Percentiles rank a stretch among this genome's conserved stretches.
phyloP scores from a whole-genome alignment of 2,329 filamentous ascomycete species.

The Colletotrichum horii region DNA sequence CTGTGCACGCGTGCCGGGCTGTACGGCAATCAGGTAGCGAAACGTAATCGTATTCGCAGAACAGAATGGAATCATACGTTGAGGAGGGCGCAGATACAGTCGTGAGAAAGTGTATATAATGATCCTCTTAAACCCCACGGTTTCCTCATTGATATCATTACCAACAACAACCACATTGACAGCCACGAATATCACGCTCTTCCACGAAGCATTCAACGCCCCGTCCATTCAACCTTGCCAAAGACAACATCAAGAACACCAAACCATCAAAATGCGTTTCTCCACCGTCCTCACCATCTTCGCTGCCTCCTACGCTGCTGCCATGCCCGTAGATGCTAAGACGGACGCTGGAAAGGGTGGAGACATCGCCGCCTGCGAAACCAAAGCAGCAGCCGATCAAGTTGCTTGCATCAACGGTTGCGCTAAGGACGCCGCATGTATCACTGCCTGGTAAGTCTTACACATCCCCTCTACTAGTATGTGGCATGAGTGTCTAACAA shows the following conservation, averaged over 20 bases:
- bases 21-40: background rate
- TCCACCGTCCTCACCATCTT: constrained; percentile 12
- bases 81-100: background rate
- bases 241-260: background rate
- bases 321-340: background rate
- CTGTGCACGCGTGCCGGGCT: background rate
- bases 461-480: background rate
- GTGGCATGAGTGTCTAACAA: background rate
- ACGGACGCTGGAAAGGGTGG: background rate
- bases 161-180: background rate
- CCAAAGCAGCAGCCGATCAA: background rate
- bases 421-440: background rate
- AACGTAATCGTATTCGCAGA: constrained; percentile 5
- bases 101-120: background rate
- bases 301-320: background rate
- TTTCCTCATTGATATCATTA: fast-evolving
- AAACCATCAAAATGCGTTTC: constrained; percentile 33
- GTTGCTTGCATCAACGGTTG: background rate
- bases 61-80: background rate
- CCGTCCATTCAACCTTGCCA: fast-evolving
- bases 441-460: background rate
- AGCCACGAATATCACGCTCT: fast-evolving
- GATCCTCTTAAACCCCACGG: background rate
- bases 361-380: background rate
- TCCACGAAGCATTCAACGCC: background rate